A percentile compares a stretch with the other conserved stretches of the same genome.
These are phyloP conservation scores for Knoxdaviesia capensis DNA, from an alignment of 2,329 filamentous ascomycete species.

Conservation along the genomic window DNA sequence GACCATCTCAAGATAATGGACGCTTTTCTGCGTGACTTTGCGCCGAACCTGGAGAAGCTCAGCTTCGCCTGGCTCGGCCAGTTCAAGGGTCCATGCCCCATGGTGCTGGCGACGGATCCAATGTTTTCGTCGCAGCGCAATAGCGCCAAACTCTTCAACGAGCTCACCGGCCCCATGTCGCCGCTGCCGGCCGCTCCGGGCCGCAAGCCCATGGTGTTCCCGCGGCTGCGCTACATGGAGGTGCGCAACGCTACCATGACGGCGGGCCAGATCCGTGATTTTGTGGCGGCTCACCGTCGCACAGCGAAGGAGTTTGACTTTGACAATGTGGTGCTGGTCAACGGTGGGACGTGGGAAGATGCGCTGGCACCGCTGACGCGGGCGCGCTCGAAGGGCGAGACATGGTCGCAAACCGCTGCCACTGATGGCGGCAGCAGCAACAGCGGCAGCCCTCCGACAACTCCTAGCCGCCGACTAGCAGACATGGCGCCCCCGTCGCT, in stretches of 20 bases:
- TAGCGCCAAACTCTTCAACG: conserved; percentile 39
- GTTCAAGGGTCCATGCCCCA: conserved; percentile 49
- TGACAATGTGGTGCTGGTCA: conserved; percentile 49
- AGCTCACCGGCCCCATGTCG: conserved; percentile 45
- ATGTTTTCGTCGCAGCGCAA: conserved; percentile 40
- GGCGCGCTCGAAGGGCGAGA: conserved; percentile 16
- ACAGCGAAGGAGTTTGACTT: conserved; percentile 64
- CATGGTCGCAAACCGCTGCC: conserved; percentile 11
- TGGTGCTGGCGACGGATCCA: conserved; percentile 50
- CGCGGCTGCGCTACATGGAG: conserved; percentile 44
- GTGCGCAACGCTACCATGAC: conserved; percentile 56
- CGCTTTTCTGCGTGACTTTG: conserved; percentile 56
- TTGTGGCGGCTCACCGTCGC: conserved; percentile 46
- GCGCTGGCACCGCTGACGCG: conserved; percentile 52
- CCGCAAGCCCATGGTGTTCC: conserved; percentile 7
- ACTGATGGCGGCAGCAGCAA: conserved; percentile 9
- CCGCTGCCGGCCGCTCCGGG: conserved; percentile 11
- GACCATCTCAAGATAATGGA: conserved; percentile 65
- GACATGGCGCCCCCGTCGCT: too few species aligned
- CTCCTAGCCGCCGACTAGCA: too few species aligned
- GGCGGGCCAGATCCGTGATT: conserved; percentile 45
- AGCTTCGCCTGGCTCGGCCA: conserved; percentile 62
- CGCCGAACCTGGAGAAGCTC: conserved; percentile 44
- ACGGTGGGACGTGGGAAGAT: conserved; percentile 58
- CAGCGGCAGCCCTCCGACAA: not conserved